Evolutionary conservation across 2,329 filamentous ascomycete species (phyloP), one percentile per base, ranked within the genome.

Genomic region (Colletotrichum lentis): DNA sequence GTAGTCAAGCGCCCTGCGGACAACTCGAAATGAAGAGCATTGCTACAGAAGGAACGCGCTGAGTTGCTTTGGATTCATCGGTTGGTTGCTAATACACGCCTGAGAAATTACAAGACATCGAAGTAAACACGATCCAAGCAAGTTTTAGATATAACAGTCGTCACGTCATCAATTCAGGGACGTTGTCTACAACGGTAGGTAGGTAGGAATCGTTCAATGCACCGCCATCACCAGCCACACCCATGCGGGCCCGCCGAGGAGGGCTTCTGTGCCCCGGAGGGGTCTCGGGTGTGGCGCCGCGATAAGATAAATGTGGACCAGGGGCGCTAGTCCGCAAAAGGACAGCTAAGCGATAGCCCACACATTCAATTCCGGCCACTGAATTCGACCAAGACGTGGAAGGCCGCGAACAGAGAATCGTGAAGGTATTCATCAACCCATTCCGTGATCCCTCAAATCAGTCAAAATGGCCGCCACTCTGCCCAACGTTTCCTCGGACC

Each of bases 401-500:
- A 63, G 69, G 49, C 52, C 35, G 47, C n/a, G 55, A 53, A 39
- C 62, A 69, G 56, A 61, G 62, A 46, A 46, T 61, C 57, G 62
- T 60, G 67, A 71, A 61, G 56, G 67, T 24, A 58, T 68, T 67
- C 60, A 64, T 64, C 64, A 75, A 73, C 73, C 27, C 67, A 72
- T 70, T 66, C 62, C 62, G 71, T 70, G 75, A 76, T 72, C 74
- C 71, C 72, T 77, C 74, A 74, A 77, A 76, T 81, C 78, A 75
- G 77, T 77, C 86, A 88, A 81, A 82, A 88, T 88, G 85, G 80
- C 82, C 74, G 79, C 80, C 83, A 81, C 77, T 68, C 84, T 88
- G 76, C 82, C 89, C 77, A 93, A 94, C 86, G 86, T 97, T 80
- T 96, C 94, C 81, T 84, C 90, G 80, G 94, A 97, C 85, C 88